phyloP scores from a whole-genome alignment of 257 asterid genomes.

The Solanum boliviense region DNA sequence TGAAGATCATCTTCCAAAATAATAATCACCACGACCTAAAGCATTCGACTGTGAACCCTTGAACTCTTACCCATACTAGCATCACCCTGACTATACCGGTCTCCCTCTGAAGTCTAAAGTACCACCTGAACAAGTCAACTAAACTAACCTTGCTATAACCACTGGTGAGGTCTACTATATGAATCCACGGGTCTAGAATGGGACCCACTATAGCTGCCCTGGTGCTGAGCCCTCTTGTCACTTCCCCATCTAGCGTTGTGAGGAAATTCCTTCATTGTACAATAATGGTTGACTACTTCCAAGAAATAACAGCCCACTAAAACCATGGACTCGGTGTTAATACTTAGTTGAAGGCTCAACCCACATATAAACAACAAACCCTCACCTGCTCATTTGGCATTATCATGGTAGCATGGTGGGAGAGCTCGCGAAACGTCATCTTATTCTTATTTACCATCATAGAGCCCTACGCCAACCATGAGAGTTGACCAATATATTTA shows the following conservation, averaged over 20 bases:
- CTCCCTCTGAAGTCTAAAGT: background rate
- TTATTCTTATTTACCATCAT: too few relatives aligned
- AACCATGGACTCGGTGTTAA: too few relatives aligned
- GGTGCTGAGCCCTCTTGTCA: background rate
- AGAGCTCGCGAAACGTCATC: background rate
- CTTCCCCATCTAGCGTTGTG: background rate
- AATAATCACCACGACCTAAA: background rate
- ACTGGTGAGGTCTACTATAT: background rate
- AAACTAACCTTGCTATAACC: background rate
- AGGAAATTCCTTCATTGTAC: background rate
- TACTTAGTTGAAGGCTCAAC: background rate
- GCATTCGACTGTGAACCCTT: too few relatives aligned
- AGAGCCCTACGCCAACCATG: background rate
- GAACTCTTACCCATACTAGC: too few relatives aligned
- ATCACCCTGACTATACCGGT: background rate
- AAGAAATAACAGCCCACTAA: background rate
- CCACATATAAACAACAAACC: too few relatives aligned
- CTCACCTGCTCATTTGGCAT: background rate
- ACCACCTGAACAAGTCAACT: background rate
- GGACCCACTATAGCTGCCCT: background rate
- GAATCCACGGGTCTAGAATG: background rate
- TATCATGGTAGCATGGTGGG: background rate
- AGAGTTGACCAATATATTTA: background rate
- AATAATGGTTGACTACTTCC: background rate
- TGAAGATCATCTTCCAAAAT: background rate